Base-by-base conservation (phyloP, 169 alveolate species). In the Plasmodium gallinaceum region DNA sequence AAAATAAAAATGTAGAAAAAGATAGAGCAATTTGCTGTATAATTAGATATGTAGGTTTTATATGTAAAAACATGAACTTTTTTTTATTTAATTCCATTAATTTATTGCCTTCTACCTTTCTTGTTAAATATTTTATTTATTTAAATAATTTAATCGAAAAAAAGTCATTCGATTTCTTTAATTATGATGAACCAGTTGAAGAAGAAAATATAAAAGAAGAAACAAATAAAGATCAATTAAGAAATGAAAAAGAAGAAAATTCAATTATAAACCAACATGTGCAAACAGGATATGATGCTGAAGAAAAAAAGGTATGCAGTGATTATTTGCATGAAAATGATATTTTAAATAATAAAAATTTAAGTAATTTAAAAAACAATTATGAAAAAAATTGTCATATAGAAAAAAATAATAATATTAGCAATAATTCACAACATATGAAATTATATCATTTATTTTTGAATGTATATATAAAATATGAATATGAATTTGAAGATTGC, bases 61-160 rank as follows among this genome's bases (percentile, higher is more conserved):
- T 86, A 26, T 86, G 92, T 74, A 86, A 86, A 86, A 86, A 86
- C 9, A 42, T 86, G 22, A 86, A 86, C 26, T 86, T 86, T n/a
- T 86, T 71, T 71, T 60, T 86, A 46, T 86, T 86, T 52, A 86
- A 86, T 32, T 60, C 74, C n/a, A 71, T 86, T 18, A 86, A 65
- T 61, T 26, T 61, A 42, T 37, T 86, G 8, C 75, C 92, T 9
- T 58, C 92, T 1, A 70, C 86, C 1, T 86, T 86, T 62, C 74
- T 86, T 10, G 14, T 39, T 10, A 86, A 72, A 52, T 86, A 86
- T 71, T 86, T 70, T 51, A 22, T 86, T 9, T 86, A 86, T 48
- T 64, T 86, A 26, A 86, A 71, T 32, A 72, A 52, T 48, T 14
- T 71, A n/a, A 60, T 86, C 14, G 62, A 78, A 65, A 74, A 60